Evolutionary conservation across 768 basidiomycete genomes (phyloP), one percentile per base, ranked within the genome.

Genomic region (Cyclocybe aegerita): DNA sequence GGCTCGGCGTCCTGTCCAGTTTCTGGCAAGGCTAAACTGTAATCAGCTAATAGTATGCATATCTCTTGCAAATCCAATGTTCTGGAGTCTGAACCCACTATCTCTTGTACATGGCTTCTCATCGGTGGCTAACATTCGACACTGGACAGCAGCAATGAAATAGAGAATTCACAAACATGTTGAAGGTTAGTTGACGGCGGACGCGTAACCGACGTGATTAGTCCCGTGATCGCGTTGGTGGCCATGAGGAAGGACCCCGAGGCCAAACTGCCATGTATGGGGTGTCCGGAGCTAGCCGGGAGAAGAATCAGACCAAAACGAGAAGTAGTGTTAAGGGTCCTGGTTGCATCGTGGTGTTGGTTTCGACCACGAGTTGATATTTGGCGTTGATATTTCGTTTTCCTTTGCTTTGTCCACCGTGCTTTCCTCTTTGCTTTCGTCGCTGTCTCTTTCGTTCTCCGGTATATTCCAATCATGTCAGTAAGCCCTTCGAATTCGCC

Each of bases 151-250:
- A 23, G 23, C 23, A 23, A 23, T 23, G 23, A 23, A 23, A 23
- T 5, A 23, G 5, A 23, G 23, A 23, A 23, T 23, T 23, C 23
- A 23, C 23, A 23, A 23, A 23, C 3, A 23, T 23, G 23, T 23
- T 23, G 23, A 23, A 3, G 23, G 23, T 23, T 23, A 23, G 23
- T 23, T 23, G 23, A 23, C n/a, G n/a, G n/a, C n/a, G n/a, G n/a
- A 23, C 30, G 39, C 31, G 47, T 41, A 32, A 38, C 23, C 35
- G 53, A 49, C 48, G 55, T 52, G 55, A 49, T 34, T n/a, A 46
- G 51, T 64, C 71, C 41, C 69, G 73, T 73, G 73, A 73, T 53
- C 74, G 71, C 52, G 71, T 70, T 64, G 39, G 37, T 48, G 32
- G 58, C 48, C 60, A 63, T 60, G 63, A 60, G 65, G 57, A 51